Evolutionary conservation across 75 land plant genomes (phyloP), one percentile per base, ranked within the genome.

Genomic region (Adiantum capillusveneris): DNA sequence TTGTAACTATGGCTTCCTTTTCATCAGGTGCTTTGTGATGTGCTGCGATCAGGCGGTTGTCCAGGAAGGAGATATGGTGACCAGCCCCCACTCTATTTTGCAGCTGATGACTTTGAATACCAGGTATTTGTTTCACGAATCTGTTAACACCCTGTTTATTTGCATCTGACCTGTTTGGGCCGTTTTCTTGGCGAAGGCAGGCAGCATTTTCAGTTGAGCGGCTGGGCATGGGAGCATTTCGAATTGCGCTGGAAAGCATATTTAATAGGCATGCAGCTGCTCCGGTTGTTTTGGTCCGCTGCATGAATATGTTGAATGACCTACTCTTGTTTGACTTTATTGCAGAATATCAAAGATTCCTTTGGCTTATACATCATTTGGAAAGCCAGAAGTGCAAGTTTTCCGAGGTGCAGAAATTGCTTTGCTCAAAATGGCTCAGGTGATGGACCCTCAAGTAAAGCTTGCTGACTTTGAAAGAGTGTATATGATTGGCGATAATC

Each of bases 401-500:
- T 92, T 81, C 53, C 61, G 76, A 64, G 75, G 81, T 64, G 94
- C 97, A 26, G 97, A 85, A 57, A 42, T 37, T 42, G 54, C 86
- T 16, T 52, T 92, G 27, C 71, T 58, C 24, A 63, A 71, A 60
- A 56, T 90, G 30, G 51, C 29, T 11, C 53, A 58, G 11, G 27
- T 36, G 5, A 39, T 58, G 36, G 42, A 46, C 28, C 61, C 12
- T 19, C 6, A 24, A 36, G 14, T 28, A 31, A 65, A 44, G 52
- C 19, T 7, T 43, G 61, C 59, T 52, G 29, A 60, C 31, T 56
- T 94, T 44, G 67, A 68, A 59, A 83, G 77, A n/a, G 60, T 94
- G 16, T 94, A 94, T 46, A 94, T 94, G 96, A 66, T 94, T 53
- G 98, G 98, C 5, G 98, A 94, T 67, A 94, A 94, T 69, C 98